phyloP scores from a whole-genome alignment of 2,329 filamentous ascomycete species.

The Fusarium devonianum region DNA sequence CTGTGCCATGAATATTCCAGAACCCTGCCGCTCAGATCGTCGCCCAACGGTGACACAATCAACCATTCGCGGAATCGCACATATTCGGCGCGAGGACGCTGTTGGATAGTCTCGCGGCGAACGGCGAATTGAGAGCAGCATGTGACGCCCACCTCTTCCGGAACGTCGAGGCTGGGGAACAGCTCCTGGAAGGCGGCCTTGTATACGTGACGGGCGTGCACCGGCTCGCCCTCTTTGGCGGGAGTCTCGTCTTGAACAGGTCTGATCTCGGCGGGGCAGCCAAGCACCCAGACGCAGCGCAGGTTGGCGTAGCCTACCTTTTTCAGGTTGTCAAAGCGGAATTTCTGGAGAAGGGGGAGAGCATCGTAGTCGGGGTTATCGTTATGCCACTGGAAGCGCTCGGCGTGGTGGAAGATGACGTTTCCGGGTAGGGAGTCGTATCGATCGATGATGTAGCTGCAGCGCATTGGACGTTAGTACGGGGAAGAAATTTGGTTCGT shows the following conservation, averaged over 20 bases:
- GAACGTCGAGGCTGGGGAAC: slow-evolving; percentile 52
- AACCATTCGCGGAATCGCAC: slow-evolving; percentile 66
- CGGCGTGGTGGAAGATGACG: slow-evolving; percentile 57
- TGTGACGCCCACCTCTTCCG: slow-evolving; percentile 60
- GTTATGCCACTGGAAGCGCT: slow-evolving; percentile 61
- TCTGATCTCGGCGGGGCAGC: slow-evolving; percentile 59
- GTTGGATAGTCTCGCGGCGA: slow-evolving; percentile 58
- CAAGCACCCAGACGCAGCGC: slow-evolving; percentile 65
- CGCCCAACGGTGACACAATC: slow-evolving; percentile 60
- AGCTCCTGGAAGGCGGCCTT: slow-evolving; percentile 53
- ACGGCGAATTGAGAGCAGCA: slow-evolving; percentile 73
- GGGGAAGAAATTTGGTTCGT: not conserved
- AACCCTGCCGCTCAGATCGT: slow-evolving; percentile 64
- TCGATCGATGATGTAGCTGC: slow-evolving; percentile 57
- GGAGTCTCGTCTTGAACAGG: slow-evolving; percentile 49
- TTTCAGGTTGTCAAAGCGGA: slow-evolving; percentile 59
- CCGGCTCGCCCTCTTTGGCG: slow-evolving; percentile 43
- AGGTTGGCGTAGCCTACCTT: slow-evolving; percentile 66
- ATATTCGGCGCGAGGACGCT: slow-evolving; percentile 61
- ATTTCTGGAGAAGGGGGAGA: slow-evolving; percentile 56
- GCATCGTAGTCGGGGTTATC: slow-evolving; percentile 62
- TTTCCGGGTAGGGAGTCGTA: slow-evolving; percentile 55
- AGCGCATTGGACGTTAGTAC: slow-evolving; percentile 10
- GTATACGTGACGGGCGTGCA: slow-evolving; percentile 53
- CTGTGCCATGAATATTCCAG: slow-evolving; percentile 73